Evolutionary conservation across 2,329 filamentous ascomycete species (phyloP).

Genomic region (Sphaerostilbella broomeana): DNA sequence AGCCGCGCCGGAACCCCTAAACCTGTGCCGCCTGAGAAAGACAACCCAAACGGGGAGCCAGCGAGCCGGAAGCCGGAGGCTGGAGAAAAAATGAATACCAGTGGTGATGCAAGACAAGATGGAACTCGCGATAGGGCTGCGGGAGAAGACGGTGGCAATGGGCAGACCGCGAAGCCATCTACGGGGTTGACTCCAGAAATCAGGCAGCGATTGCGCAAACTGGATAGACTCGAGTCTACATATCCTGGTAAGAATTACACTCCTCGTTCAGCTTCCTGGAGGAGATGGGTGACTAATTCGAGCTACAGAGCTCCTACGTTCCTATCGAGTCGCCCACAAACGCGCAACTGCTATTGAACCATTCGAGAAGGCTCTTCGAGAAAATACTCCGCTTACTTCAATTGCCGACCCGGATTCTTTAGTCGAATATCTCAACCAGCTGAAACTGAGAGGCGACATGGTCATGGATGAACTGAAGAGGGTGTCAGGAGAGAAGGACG

Average conservation of each 20-base stretch:
- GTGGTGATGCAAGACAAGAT: constrained; percentile 18
- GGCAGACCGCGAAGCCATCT: constrained; percentile 13
- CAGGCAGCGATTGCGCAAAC: constrained; percentile 66
- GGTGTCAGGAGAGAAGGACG: constrained; percentile 74
- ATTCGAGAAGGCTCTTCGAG: constrained; percentile 84
- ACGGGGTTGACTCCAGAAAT: constrained; percentile 67
- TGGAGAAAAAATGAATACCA: constrained; percentile 20
- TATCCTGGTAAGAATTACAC: constrained; percentile 62
- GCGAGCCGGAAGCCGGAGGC: constrained; percentile 14
- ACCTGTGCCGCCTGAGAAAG: constrained; percentile 32
- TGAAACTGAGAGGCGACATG: constrained; percentile 84
- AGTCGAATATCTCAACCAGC: constrained; percentile 82
- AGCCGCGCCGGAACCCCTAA: constrained; percentile 56
- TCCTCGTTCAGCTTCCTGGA: not conserved
- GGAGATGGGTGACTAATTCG: constrained; percentile 1
- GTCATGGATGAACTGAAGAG: constrained; percentile 88
- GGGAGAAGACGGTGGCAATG: constrained; percentile 15
- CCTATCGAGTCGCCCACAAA: constrained; percentile 85
- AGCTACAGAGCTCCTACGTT: constrained; percentile 69
- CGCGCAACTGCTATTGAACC: constrained; percentile 82
- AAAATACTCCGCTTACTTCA: constrained; percentile 85
- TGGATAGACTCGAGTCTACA: constrained; percentile 83
- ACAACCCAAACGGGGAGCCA: constrained; percentile 16
- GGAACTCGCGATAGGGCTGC: constrained; percentile 14
- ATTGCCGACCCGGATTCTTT: constrained; percentile 80